Evolutionary conservation across 2,329 filamentous ascomycete genomes (phyloP).

Genomic region (Lachnellula cervina): DNA sequence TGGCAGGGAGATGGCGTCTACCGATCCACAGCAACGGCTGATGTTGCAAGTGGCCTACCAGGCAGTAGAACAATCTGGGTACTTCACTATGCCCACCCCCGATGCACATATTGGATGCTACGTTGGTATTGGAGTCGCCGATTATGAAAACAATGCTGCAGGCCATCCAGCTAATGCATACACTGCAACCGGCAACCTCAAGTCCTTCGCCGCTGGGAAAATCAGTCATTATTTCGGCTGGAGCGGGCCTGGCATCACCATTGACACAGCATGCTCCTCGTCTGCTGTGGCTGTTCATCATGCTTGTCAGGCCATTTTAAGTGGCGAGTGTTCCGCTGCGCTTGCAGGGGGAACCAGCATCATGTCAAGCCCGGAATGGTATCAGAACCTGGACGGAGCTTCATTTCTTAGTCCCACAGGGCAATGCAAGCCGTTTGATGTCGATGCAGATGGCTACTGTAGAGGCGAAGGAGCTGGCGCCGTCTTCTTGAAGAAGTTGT

Average conservation of each 20-base stretch:
- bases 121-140: conserved; percentile 1
- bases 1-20: conserved; percentile 18
- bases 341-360: conserved; percentile 10
- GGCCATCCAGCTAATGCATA: conserved; percentile 4
- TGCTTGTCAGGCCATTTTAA: conserved; percentile 44
- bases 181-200: conserved; percentile 3
- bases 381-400: neutral
- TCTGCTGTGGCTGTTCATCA: conserved; percentile 50
- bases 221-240: conserved; percentile 7
- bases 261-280: conserved; percentile 54
- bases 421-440: neutral
- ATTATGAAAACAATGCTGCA: conserved; percentile 3
- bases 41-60: conserved; percentile 9
- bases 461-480: neutral
- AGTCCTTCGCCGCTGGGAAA: conserved; percentile 1
- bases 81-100: neutral
- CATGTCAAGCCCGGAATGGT: neutral
- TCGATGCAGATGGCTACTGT: neutral
- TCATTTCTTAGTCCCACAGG: neutral
- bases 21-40: conserved; percentile 20
- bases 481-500: neutral
- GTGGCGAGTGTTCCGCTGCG: conserved; percentile 33
- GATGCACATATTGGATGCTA: conserved; percentile 1
- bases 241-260: conserved; percentile 59
- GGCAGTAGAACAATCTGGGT: conserved; percentile 7